Conservation (phyloP, 305 asterid genomes). For the Solanum hybrid region DNA sequence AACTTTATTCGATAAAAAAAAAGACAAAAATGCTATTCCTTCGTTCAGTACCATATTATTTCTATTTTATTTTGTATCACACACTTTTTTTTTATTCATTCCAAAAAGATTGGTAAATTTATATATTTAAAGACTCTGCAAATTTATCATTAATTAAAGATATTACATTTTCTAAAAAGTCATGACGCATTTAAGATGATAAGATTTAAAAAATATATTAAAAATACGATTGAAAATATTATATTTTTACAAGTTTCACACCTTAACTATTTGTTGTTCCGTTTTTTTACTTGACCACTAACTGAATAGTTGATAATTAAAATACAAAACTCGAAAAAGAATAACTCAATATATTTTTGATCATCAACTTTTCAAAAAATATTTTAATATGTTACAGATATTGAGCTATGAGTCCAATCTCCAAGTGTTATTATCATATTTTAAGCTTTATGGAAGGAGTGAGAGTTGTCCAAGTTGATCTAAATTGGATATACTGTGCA, state of each 20-base stretch:
- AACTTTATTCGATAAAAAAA: not conserved
- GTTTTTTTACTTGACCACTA: not conserved
- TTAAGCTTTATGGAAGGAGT: not conserved
- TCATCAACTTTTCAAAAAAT: not conserved
- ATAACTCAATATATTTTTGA: not conserved
- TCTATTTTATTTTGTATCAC: not conserved
- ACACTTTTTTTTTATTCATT: not conserved
- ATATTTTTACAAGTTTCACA: accelerated
- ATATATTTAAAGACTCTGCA: not conserved
- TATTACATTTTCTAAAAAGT: not conserved
- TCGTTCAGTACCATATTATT: not conserved
- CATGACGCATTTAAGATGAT: not conserved
- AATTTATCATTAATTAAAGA: not conserved
- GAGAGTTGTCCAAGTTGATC: not conserved
- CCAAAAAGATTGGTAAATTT: not conserved
- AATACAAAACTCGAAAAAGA: not conserved
- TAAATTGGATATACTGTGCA: not conserved
- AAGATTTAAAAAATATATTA: not conserved
- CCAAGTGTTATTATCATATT: not conserved
- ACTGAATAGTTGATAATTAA: not conserved
- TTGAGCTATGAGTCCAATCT: not conserved
- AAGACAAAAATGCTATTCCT: not conserved
- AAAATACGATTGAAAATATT: not conserved
- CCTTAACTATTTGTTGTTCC: not conserved
- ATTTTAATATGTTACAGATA: not conserved